Percentiles rank a stretch among this genome's conserved stretches.
These are phyloP conservation scores for Cladophialophora psammophila DNA, from an alignment of 2,329 filamentous ascomycete genomes.

Conservation along the genomic window DNA sequence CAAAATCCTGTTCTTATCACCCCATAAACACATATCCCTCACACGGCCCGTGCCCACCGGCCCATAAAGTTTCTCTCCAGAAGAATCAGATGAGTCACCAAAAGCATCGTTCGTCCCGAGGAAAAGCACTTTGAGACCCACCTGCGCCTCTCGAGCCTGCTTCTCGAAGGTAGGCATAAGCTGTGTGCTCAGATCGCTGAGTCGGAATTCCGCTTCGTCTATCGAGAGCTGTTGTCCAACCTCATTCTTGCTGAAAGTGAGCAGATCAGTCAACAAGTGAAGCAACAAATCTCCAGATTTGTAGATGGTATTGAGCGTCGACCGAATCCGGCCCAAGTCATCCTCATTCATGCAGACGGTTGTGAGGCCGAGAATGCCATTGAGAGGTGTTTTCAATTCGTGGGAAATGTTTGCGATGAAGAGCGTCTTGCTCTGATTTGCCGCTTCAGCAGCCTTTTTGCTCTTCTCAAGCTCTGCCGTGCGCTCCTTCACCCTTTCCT, in stretches of 20 bases:
- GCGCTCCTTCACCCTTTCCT: slow-evolving; percentile 82
- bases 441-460: slow-evolving; percentile 91
- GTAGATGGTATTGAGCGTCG: slow-evolving; percentile 86
- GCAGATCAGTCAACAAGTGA: slow-evolving; percentile 84
- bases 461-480: slow-evolving; percentile 86
- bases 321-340: slow-evolving; percentile 77
- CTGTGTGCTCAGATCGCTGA: slow-evolving; percentile 85
- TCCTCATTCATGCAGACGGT: slow-evolving; percentile 93
- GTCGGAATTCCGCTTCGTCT: slow-evolving; percentile 82
- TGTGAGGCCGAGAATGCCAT: slow-evolving; percentile 94
- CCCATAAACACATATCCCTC: slow-evolving; percentile 87
- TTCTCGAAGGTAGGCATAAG: slow-evolving; percentile 87
- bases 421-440: slow-evolving; percentile 94
- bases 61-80: slow-evolving; percentile 62
- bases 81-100: slow-evolving; percentile 37
- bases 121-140: slow-evolving; percentile 76
- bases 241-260: slow-evolving; percentile 95
- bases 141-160: slow-evolving; percentile 80
- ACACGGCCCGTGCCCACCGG: slow-evolving; percentile 72
- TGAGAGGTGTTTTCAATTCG: slow-evolving; percentile 91
- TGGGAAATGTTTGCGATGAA: slow-evolving; percentile 95
- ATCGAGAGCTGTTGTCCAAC: slow-evolving; percentile 83
- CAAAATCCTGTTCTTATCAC: slow-evolving; percentile 88
- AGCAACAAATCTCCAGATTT: slow-evolving; percentile 84
- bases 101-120: slow-evolving; percentile 59